Base-by-base conservation (phyloP, 1,139 yeast genomes). In the Protomyces inundatus region DNA sequence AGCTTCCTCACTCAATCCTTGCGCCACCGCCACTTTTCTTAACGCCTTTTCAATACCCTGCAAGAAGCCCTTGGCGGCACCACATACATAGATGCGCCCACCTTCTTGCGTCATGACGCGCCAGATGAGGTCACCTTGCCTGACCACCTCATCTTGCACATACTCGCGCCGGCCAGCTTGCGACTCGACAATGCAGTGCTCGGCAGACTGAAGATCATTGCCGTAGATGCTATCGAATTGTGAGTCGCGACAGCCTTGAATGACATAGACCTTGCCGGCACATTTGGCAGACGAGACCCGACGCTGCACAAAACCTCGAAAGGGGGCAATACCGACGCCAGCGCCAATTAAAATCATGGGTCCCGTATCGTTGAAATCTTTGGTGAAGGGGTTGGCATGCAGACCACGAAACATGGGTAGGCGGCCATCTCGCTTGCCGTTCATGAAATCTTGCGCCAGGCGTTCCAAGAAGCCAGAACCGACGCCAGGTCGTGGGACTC, bases 21-120 rank as follows among this genome's bases (percentile, higher is more conserved):
- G 82, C 62, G 80, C 75, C 58, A 84, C 76, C 55, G 88, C 73
- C 58, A 88, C 84, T 65, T 80, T 79, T 16, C 79, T 78, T 67
- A 88, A 77, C 1, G 89, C 79, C 54, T 79, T 76, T 70, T 86
- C 88, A 7, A 88, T 95, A 73, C 87, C 91, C 75, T 88, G 84
- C 2, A 95, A 91, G 95, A 88, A 88, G 69, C 81, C 84, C 45
- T 86, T 81, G 37, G 95, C 95, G 76, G 88, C 95, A 72, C 96
- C 96, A 81, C 96, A 88, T 40, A 88, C 91, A 73, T 88, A 88
- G 61, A 88, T 79, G 71, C 84, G 85, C 0, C 93, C 95, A 65
- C 91, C 95, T 30, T 75, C 72, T 33, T 79, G 77, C 53, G 80
- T 77, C 63, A 88, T 75, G 65, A 87, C 77, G 55, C 80, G 76